Base-by-base conservation (phyloP, 257 asterid species). In the Nicotiana tabacum region DNA sequence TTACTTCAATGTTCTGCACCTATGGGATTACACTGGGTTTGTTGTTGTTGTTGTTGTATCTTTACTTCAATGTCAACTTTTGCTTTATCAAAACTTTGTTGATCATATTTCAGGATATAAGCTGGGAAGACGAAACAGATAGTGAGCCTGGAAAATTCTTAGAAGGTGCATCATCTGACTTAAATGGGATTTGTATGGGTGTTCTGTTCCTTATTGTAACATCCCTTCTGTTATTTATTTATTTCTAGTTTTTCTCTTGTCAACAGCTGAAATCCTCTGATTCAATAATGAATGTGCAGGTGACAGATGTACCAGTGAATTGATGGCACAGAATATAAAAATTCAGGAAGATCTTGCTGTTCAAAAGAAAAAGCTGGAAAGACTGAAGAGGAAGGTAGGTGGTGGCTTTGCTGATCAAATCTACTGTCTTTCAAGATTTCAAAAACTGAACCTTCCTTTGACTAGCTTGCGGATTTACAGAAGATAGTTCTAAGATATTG, bases 351-450 rank as follows among this genome's bases (percentile, higher is more conserved):
- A 93, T 84, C 92, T 96, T 77, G 83, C 87, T 66, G 24, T 83
- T 83, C 88, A 90, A 79, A 91, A 86, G 91, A 93, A 91, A 87
- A 96, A 93, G 88, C 83, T 96, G 85, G 92, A 92, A 69, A 90
- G 86, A 85, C 81, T 94, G 88, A 91, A 53, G 88, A 89, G 88
- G 92, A 93, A 94, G 98, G 98, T 94, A 61, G 48, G 48, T 72
- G 48, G 48, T 72, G 80, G 64, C 82, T 66, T 39, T 80, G 74
- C 39, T 66, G 29, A 48, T 74, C 32, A 48, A 74, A 74, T 74
- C 62, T 48, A 6, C 5, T 48, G 39, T 74, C 62, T 48, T 72
- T 74, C 43, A 51, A 48, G 62, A 74, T n/a, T 27, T 48, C 62
- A 13, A 74, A 48, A 74, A 57, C 27, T 74, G 80, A 74, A 48